These are phyloP conservation scores for Hyaloscypha bicolor DNA, from an alignment of 495 filamentous ascomycete genomes.

Conservation along the genomic window DNA sequence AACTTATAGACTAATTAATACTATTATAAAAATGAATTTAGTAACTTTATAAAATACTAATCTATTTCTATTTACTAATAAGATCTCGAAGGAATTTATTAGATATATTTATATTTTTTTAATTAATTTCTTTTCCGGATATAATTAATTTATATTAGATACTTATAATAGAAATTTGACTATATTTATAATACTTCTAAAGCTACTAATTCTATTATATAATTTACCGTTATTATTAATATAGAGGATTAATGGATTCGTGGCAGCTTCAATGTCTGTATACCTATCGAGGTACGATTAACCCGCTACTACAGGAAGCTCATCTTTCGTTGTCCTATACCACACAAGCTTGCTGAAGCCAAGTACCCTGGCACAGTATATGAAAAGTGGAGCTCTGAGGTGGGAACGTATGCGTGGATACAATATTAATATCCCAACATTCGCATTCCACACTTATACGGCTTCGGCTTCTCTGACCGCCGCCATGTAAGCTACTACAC, in stretches of 20 bases:
- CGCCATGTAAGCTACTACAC: conserved; percentile 3
- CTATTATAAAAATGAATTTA: too few relatives aligned
- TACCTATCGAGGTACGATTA: conserved; percentile 36
- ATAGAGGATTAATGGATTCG: conserved; percentile 37
- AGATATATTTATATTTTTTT: too few relatives aligned
- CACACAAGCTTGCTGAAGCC: conserved; percentile 41
- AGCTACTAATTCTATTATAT: too few relatives aligned
- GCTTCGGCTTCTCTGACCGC: conserved; percentile 38
- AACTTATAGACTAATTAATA: too few relatives aligned
- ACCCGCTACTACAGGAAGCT: conserved; percentile 29
- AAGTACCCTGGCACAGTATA: conserved; percentile 41
- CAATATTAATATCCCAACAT: conserved; percentile 38
- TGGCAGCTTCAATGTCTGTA: conserved; percentile 48
- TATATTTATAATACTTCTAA: too few relatives aligned
- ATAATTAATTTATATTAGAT: too few relatives aligned
- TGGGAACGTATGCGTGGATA: conserved; percentile 40
- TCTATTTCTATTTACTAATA: too few relatives aligned
- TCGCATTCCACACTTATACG: conserved; percentile 39
- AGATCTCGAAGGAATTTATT: too few relatives aligned
- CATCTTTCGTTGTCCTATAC: conserved; percentile 42
- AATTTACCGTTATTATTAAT: conserved; percentile 21
- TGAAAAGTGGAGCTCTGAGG: conserved; percentile 45
- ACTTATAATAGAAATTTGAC: too few relatives aligned
- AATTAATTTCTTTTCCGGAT: too few relatives aligned
- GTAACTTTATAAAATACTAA: too few relatives aligned